Conservation (phyloP, 768 basidiomycete species). For the Agaricus subrufescens region DNA sequence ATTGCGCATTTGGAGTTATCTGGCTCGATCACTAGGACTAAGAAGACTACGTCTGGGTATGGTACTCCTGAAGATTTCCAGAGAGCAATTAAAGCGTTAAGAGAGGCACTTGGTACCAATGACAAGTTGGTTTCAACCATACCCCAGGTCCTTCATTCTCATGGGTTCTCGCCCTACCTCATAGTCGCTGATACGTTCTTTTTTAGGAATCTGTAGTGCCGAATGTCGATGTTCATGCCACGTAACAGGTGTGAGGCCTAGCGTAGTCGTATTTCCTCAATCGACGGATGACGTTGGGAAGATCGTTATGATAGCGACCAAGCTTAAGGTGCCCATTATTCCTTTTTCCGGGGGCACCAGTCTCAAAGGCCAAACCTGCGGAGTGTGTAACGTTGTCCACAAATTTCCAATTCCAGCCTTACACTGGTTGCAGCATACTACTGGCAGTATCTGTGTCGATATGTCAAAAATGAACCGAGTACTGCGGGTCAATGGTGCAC, state of each 20-base stretch:
- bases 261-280: constrained; percentile 60
- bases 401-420: neutral
- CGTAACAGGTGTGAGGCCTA: constrained; percentile 37
- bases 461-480: constrained; percentile 77
- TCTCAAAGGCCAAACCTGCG: constrained; percentile 72
- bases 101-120: constrained; percentile 26
- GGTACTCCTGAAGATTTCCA: constrained; percentile 50
- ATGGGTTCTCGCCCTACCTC: constrained; percentile 53
- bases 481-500: constrained; percentile 63
- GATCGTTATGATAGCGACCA: constrained; percentile 70
- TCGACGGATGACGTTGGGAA: constrained; percentile 54
- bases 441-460: constrained; percentile 76
- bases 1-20: too few species aligned
- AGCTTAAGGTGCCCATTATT: constrained; percentile 71
- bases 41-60: constrained; percentile 24
- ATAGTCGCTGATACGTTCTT: constrained; percentile 37
- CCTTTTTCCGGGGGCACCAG: constrained; percentile 81
- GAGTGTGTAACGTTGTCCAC: constrained; percentile 30
- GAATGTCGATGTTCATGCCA: neutral
- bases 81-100: constrained; percentile 48
- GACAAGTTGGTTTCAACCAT: constrained; percentile 40
- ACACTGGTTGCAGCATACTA: constrained; percentile 21
- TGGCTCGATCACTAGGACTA: too few species aligned
- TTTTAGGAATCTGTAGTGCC: neutral
- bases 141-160: constrained; percentile 41